Base-by-base conservation (phyloP, 306 rosid genomes). In the Begonia masoniana region DNA sequence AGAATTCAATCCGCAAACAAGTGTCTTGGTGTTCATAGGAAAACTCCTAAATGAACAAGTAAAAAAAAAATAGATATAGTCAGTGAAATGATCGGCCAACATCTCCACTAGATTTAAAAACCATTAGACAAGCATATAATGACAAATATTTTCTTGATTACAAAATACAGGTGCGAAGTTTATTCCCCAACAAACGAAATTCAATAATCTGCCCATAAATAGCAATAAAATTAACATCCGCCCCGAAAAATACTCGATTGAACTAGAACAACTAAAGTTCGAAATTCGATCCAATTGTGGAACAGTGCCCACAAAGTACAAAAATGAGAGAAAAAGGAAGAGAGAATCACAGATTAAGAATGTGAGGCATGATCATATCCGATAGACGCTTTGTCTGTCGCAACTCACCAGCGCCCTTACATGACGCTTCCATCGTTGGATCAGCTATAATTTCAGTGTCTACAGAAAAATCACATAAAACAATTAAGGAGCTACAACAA, bases 301-400 rank as follows among this genome's bases (percentile, higher is more conserved):
- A 31, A 31, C 39, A 31, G 8, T 31, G 39, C 39, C 9, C 39
- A 3, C 39, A 2, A 31, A 31, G 39, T 36, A 39, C 13, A 43
- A 10, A 9, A 42, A 13, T 13, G 31, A 4, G 15, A 12, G 24
- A 6, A 23, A 47, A 19, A 10, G 42, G 12, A 17, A 56, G 13
- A 0, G 16, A 42, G 8, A 21, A 77, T 72, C 47, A 83, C 97
- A 88, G 52, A 62, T 67, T 78, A n/a, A 84, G 76, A 53, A 88
- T 68, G 64, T 79, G 85, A 51, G 95, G 95, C 36, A 88, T 64
- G 19, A 88, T 49, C 35, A 8, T 4, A 68, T 82, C 82, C 43
- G 77, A 51, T 8, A 62, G 31, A 54, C 58, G 54, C 42, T 67
- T 77, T 43, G 19, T 63, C 12, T 65, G 7, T 14, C 15, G 9